Conservation (phyloP, 345 rosid species). For the Eucalyptus pumila region DNA sequence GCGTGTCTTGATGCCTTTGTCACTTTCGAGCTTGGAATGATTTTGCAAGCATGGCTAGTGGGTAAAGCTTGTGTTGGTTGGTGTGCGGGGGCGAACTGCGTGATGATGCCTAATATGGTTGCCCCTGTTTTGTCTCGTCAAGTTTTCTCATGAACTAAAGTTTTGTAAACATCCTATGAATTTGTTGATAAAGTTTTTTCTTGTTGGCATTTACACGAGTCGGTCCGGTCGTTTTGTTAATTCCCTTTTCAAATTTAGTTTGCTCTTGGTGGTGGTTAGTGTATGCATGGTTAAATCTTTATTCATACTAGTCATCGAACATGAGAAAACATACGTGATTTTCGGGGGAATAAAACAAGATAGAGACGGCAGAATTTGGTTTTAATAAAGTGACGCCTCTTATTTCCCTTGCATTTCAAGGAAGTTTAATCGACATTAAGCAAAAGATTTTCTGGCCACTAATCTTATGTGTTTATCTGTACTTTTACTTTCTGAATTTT, state of each 20-base stretch:
- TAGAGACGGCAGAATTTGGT: neutral
- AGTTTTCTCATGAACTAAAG: neutral
- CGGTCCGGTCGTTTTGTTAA: too few species aligned
- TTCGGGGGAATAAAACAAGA: neutral
- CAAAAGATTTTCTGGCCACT: neutral
- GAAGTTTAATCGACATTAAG: neutral
- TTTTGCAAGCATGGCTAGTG: neutral
- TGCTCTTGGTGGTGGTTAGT: neutral
- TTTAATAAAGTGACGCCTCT: neutral
- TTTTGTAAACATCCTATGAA: neutral
- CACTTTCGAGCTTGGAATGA: neutral
- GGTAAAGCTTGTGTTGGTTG: neutral
- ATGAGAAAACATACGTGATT: neutral
- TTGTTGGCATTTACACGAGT: neutral
- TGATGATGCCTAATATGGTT: neutral
- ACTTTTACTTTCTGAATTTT: too few species aligned
- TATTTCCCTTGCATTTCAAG: neutral
- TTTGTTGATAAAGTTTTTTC: neutral
- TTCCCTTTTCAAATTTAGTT: too few species aligned
- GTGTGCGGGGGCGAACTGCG: neutral
- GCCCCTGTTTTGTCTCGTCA: neutral
- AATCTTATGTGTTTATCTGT: too few species aligned
- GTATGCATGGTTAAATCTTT: neutral
- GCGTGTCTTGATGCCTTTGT: neutral
- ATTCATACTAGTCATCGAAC: neutral